Evolutionary conservation across 768 basidiomycete genomes (phyloP), one percentile per base, ranked within the genome.

Genomic region (Collybia nuda): DNA sequence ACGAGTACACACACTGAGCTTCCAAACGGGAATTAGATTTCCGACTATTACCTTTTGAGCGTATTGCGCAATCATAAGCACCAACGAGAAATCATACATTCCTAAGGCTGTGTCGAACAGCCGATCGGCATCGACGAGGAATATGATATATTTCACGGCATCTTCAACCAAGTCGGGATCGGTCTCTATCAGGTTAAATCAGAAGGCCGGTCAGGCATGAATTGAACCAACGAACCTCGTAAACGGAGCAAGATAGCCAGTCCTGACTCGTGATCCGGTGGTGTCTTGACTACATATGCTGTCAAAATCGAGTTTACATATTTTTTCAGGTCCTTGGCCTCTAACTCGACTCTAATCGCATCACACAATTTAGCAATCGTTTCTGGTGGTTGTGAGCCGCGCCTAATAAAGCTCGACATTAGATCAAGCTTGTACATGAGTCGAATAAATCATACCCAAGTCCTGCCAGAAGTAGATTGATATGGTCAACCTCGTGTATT

Each of bases 21-120:
- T 3, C 40, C 45, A 19, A 6, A 11, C 18, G 6, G 23, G 9
- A 19, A 28, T 43, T 45, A 14, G 38, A 0, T 1, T 56, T 65
- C 18, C 24, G 24, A 26, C 3, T 26, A 7, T 7, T 29, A 93
- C 95, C 81, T 96, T 97, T 65, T 98, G 95, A 41, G 96, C 90
- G 61, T 97, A 88, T 63, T 98, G 97, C 1, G 97, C 95, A 37
- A 99, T 82, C 86, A 98, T 87, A 19, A 98, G 74, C 6, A 98
- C 96, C 15, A 99, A 74, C 23, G 90, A 86, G 72, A 98, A 98
- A 68, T 99, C 94, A 62, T 99, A 99, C 94, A 98, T 98, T 17
- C 97, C 97, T 26, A 99, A 79, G 1, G 97, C 97, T 9, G 90
- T 89, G 65, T 98, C 86, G 70, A 96, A 98, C 3, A 99, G 78